Evolutionary conservation across 192 early-diverging fungal genomes (phyloP).

Genomic region (Umbelopsis vinacea): DNA sequence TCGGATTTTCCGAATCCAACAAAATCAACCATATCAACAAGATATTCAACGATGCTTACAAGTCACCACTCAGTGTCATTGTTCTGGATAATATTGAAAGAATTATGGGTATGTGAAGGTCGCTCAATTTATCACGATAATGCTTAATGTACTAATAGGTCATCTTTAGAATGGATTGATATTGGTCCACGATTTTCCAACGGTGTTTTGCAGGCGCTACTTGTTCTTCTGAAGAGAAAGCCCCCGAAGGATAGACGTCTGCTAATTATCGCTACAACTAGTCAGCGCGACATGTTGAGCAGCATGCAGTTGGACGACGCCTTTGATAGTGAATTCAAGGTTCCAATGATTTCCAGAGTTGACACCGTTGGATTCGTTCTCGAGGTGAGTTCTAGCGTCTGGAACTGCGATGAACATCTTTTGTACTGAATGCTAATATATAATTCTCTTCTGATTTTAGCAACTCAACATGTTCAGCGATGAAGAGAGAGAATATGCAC

Average conservation of each 20-base stretch:
- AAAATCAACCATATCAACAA: constrained; percentile 89
- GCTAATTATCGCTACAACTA: constrained; percentile 92
- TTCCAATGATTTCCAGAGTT: constrained; percentile 77
- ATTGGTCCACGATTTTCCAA: constrained; percentile 98
- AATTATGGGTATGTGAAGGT: constrained; percentile 62
- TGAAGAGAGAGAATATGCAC: constrained; percentile 60
- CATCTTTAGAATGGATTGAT: constrained; percentile 79
- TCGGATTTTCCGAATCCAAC: constrained; percentile 85
- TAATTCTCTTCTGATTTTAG: constrained; percentile 20
- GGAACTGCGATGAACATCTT: too few relatives aligned
- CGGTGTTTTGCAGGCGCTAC: constrained; percentile 86
- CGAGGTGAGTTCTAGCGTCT: constrained; percentile 35
- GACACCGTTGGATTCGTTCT: constrained; percentile 74
- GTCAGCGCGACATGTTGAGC: constrained; percentile 74
- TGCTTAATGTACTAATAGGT: neutral
- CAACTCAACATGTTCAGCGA: constrained; percentile 72
- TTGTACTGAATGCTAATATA: neutral
- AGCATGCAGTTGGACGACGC: constrained; percentile 87
- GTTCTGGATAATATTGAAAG: constrained; percentile 96
- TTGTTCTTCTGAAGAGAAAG: constrained; percentile 90
- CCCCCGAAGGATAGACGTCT: constrained; percentile 86
- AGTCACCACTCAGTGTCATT: constrained; percentile 91
- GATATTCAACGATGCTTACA: constrained; percentile 97
- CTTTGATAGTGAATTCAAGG: constrained; percentile 86
- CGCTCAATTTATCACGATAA: constrained; percentile 9